Conservation (phyloP, 176 grass and related monocot species). For the Cocos nucifera region DNA sequence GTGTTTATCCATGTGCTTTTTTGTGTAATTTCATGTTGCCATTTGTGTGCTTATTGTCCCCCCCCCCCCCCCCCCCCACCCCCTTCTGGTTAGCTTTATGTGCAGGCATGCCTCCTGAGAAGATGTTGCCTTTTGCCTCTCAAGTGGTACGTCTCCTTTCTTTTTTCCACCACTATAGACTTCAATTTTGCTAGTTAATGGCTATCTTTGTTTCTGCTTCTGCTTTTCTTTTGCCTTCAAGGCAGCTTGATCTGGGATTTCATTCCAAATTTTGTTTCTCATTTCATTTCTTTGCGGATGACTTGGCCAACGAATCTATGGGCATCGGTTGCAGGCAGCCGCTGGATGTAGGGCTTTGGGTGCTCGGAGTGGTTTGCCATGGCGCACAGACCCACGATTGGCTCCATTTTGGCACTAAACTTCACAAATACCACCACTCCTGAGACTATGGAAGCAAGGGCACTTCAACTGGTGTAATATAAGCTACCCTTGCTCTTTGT, state of each 20-base stretch:
- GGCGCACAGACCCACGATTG: slow-evolving; percentile 31
- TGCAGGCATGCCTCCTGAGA: slow-evolving; percentile 52
- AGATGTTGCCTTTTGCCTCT: slow-evolving; percentile 79
- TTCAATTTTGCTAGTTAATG: no score
- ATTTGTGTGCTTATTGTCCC: not conserved
- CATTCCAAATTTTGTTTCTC: no score
- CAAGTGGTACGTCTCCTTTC: slow-evolving; percentile 42
- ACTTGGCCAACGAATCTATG: no score
- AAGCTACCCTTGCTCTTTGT: no score
- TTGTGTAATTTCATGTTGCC: not conserved
- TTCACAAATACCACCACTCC: not conserved
- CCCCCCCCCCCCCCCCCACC: no score
- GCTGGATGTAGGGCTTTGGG: slow-evolving; percentile 56
- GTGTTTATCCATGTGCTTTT: slow-evolving; percentile 2
- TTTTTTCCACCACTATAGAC: no score
- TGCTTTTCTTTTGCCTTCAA: no score
- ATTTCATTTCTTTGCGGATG: no score
- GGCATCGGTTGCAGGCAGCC: slow-evolving; percentile 39
- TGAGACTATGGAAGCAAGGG: no score
- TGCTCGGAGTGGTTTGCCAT: slow-evolving; percentile 51
- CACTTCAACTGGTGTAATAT: no score
- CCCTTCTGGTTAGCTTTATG: slow-evolving; percentile 45
- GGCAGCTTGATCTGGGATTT: no score
- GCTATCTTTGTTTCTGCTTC: no score
- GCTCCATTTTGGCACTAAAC: slow-evolving; percentile 25